These are phyloP conservation scores for Aspergillus steynii DNA, from an alignment of 495 filamentous ascomycete genomes.

Conservation along the genomic window DNA sequence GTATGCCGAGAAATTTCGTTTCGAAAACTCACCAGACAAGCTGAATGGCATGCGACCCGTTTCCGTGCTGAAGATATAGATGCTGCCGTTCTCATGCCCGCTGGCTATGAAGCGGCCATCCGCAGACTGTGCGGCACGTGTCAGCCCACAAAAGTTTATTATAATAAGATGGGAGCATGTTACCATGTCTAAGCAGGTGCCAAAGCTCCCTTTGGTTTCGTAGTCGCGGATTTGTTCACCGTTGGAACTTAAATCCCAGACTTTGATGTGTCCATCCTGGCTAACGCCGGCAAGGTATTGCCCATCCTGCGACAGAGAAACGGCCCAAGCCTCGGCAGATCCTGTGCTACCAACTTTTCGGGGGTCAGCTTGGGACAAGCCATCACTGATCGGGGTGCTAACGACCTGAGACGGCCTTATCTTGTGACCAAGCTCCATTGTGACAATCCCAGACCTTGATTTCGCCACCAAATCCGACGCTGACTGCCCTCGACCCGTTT, in stretches of 20 bases:
- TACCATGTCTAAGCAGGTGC: constrained; percentile 82
- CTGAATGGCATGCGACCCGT: constrained; percentile 84
- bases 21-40: constrained; percentile 67
- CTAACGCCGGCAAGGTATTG: constrained; percentile 78
- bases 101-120: constrained; percentile 86
- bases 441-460: constrained; percentile 73
- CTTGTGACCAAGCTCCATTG: constrained; percentile 55
- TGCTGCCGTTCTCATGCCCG: constrained; percentile 88
- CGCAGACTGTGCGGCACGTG: constrained; percentile 45
- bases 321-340: constrained; percentile 76
- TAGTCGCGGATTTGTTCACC: constrained; percentile 70
- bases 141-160: constrained; percentile 15
- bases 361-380: constrained; percentile 2
- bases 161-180: constrained; percentile 8
- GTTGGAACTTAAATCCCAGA: constrained; percentile 70
- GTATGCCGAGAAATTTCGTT: neutral
- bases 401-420: constrained; percentile 47
- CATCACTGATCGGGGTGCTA: constrained; percentile 6
- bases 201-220: constrained; percentile 89
- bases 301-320: constrained; percentile 80
- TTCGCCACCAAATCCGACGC: constrained; percentile 84
- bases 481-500: constrained; percentile 70
- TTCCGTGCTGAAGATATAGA: constrained; percentile 93
- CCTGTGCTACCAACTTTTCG: constrained; percentile 32
- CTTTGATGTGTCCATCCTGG: constrained; percentile 79